Base-by-base conservation (phyloP, 768 basidiomycete genomes). In the Macrolepiota albuminosa region DNA sequence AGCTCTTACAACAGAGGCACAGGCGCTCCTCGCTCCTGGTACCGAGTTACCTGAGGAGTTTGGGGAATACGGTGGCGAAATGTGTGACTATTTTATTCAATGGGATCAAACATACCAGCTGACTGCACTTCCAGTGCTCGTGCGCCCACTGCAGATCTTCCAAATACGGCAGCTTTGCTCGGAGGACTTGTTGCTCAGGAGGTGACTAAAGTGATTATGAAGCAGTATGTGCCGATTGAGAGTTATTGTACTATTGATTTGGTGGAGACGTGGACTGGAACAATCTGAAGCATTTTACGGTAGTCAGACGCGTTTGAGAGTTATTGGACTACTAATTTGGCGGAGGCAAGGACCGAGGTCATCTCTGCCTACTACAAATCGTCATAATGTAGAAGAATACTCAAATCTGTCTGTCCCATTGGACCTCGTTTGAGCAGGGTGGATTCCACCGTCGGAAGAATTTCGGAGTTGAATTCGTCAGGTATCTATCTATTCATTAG, bases 141-240 rank as follows among this genome's bases (percentile, higher is more conserved):
- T 2, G 80, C 93, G 8, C 91, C 90, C 2, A 86, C 82, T 0
- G 87, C 92, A 3, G 93, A 96, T 67, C 75, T 98, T 3, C 96
- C 96, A 6, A 98, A 95, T 64, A 95, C 88, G 2, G 93, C 96
- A 0, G 95, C 95, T 2, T 85, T 98, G 68, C 77, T 98, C 0
- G 97, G 97, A 1, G 97, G 97, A 2, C 72, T 98, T 39, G 88
- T 98, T 21, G 94, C 95, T 29, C 97, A 99, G 66, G 97, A 99
- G 70, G 86, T 87, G 6, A 98, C 98, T 80, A 98, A 99, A 81
- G 81, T 98, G 75, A 88, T 96, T 67, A 99, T 96, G 59, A 87
- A 85, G 67, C 97, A 99, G 73, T 99, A 99, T 70, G 82, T 95
- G 14, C 95, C 97, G 8, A 82, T 96, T 63, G 84, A 88, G 61